Evolutionary conservation across 1,139 yeast species (phyloP), one percentile per base, ranked within the genome.

Genomic region (Yueomyces sp.): DNA sequence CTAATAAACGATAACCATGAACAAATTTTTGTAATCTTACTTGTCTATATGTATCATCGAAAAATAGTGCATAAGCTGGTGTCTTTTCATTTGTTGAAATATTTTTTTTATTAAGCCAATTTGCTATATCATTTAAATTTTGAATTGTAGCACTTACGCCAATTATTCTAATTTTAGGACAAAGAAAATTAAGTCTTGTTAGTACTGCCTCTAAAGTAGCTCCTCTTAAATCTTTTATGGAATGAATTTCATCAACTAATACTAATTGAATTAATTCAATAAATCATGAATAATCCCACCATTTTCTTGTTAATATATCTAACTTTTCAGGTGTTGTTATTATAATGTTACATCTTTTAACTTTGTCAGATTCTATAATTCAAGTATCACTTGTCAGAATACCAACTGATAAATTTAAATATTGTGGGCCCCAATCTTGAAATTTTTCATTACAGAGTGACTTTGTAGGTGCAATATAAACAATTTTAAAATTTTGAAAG

Each of bases 241-340:
- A 64, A 50, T 74, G 78, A 6, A 74, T 64, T 48, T 75, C 79
- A 58, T 74, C 78, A 27, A 75, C 63, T 12, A 75, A 48, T 27
- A 75, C 55, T 25, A 75, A 51, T 40, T 61, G 61, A 1, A 73
- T 59, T 36, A 65, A 49, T 19, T 61, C 63, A 40, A 72, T 63
- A n/a, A 70, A 47, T 35, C 56, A 63, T 3, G 58, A 49, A 43
- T 67, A 65, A 46, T 72, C 75, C 3, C 58, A 49, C 76, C 77
- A 70, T 48, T 65, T 65, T 47, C 78, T 61, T 0, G 78, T 72
- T 42, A 73, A 55, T 39, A 68, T 56, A 49, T 75, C 80, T 77
- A 78, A 73, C 55, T 74, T 75, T 54, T 75, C 80, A 2, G 80
- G 78, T 0, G 79, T 75, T 1, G 77, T 67, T 8, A 75, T 65